Evolutionary conservation across 352 stramenopile species (phyloP), one percentile per base, ranked within the genome.

Genomic region (Pythium sp.): DNA sequence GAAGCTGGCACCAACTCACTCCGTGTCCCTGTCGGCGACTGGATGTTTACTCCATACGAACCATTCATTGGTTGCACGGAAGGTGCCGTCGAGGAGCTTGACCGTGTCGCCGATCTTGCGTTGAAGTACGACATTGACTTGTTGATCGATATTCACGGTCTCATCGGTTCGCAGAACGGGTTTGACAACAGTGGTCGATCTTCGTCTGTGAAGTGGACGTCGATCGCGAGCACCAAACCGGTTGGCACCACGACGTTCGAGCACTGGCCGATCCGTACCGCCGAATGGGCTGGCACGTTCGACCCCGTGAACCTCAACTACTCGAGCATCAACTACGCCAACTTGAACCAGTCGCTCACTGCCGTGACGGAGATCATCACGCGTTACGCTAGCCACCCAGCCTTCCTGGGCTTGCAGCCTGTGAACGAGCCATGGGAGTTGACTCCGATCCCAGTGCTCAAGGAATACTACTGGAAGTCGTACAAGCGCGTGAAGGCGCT

Each of bases 361-460:
- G 93, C 92, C n/a, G 90, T 99, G 61, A 77, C 90, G 32, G 76
- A 74, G 5, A 96, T 99, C 70, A 93, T 98, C 7, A 81, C 97
- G 67, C 78, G 82, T 24, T 99, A 98, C 76, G 76, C 79, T 30
- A 81, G 78, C 55, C 82, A 98, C 75, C 88, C 87, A 11, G 89
- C 90, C 9, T 90, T 99, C 11, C 78, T 98, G 26, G 95, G 94
- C 14, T 55, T 99, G 22, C 89, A 99, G 72, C 94, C 94, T 8
- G 92, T 98, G 49, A 99, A 99, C 73, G 96, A 99, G 68, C 96
- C 96, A 20, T 98, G 94, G 95, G 89, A 98, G 76, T 87, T 97
- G 63, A 98, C 94, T 49, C 94, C 94, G 1, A 91, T 98, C 54
- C 64, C 97, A 11, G 76, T 92, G 28, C 77, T 98, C 56, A 98